These are phyloP conservation scores for Tolypocladium tundrense DNA, from an alignment of 2,329 filamentous ascomycete species.

Conservation along the genomic window DNA sequence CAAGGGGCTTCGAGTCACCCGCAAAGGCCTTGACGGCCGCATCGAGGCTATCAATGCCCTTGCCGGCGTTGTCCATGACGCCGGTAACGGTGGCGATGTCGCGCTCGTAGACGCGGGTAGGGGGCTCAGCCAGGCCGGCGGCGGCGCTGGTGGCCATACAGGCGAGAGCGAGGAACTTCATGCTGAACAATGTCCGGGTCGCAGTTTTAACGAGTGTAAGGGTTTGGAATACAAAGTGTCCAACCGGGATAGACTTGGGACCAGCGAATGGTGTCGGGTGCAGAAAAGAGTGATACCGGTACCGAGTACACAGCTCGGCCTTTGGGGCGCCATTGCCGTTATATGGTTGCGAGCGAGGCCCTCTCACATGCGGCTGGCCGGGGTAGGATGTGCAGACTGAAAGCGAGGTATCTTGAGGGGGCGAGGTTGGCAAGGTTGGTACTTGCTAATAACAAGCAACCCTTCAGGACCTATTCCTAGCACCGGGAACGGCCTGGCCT, in stretches of 20 bases:
- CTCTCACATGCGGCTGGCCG: neutral
- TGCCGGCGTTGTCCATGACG: constrained; percentile 2
- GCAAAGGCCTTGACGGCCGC: constrained; percentile 11
- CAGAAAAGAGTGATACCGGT: neutral
- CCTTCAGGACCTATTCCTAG: neutral
- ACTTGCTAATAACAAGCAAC: neutral
- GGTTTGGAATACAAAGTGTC: neutral
- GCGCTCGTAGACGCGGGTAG: constrained; percentile 1
- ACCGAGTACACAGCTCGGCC: neutral
- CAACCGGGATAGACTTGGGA: neutral
- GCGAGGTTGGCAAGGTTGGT: neutral
- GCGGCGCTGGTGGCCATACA: constrained; percentile 3
- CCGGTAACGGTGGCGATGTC: constrained; percentile 3
- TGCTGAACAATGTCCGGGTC: neutral
- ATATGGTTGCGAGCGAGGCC: neutral
- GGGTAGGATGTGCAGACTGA: neutral
- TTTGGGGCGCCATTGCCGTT: neutral
- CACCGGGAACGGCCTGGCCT: neutral
- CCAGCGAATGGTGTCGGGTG: neutral
- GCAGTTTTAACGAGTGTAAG: neutral
- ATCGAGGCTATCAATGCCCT: constrained; percentile 9
- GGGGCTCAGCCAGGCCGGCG: neutral
- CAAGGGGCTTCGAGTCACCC: constrained; percentile 9
- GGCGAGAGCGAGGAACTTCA: constrained; percentile 7
- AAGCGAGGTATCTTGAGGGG: neutral